These are phyloP conservation scores for Amphirosellinia nigrospora DNA, from an alignment of 495 filamentous ascomycete species.

Conservation along the genomic window DNA sequence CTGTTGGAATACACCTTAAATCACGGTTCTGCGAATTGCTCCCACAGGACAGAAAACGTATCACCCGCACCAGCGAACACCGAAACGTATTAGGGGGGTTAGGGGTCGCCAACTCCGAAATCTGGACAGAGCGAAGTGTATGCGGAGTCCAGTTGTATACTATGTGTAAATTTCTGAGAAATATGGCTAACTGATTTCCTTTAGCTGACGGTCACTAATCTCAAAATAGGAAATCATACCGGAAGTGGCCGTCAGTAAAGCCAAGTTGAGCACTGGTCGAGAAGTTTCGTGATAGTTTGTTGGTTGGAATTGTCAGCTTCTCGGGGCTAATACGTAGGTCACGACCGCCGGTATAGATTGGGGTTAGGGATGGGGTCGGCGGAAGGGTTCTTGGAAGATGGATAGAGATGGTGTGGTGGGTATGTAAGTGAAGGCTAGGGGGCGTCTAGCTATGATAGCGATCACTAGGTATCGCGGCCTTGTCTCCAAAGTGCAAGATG, in stretches of 20 bases:
- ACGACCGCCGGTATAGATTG: not conserved
- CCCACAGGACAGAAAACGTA: constrained; percentile 7
- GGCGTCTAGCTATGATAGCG: not conserved
- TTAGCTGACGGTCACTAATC: constrained; percentile 2
- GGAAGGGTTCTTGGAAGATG: not conserved
- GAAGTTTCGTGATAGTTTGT: not conserved
- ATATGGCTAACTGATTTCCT: not conserved
- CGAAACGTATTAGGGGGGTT: constrained; percentile 21
- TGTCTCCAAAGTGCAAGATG: constrained; percentile 32
- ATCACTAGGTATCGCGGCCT: constrained; percentile 17
- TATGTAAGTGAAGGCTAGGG: constrained; percentile 3
- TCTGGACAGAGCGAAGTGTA: constrained; percentile 11
- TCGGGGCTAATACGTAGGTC: not conserved
- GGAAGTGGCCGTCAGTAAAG: not conserved
- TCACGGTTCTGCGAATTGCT: constrained; percentile 20
- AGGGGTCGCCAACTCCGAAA: constrained; percentile 25
- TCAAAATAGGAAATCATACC: constrained; percentile 17
- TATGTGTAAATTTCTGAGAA: not conserved
- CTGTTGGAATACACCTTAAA: constrained; percentile 27
- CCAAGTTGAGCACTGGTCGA: too few relatives aligned
- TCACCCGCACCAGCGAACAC: constrained; percentile 28
- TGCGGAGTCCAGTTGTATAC: constrained; percentile 9
- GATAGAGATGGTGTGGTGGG: not conserved
- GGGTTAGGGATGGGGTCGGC: not conserved
- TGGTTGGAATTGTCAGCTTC: constrained; percentile 7